phyloP scores from a whole-genome alignment of 148 eudicot species.

The Cornus suecica region DNA sequence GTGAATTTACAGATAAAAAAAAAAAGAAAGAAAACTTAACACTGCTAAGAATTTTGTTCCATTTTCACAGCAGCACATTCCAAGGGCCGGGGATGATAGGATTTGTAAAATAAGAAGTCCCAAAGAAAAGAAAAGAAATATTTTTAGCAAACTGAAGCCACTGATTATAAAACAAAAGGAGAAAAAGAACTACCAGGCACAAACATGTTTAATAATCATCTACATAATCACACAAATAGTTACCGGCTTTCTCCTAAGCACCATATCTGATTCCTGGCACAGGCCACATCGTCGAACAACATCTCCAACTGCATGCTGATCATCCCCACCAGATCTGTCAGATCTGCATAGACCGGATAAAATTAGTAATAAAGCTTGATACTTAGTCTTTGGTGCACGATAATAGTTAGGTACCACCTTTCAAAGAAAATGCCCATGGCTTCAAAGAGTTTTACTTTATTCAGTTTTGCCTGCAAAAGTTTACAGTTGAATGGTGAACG shows the following conservation, averaged over 20 bases:
- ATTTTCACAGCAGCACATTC: neutral
- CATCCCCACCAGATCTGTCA: slow-evolving; percentile 51
- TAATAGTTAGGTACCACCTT: slow-evolving; percentile 39
- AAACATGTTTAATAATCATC: neutral
- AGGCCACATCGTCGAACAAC: slow-evolving; percentile 65
- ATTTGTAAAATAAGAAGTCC: neutral
- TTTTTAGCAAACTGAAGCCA: neutral
- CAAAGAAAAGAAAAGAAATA: neutral
- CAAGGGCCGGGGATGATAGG: neutral
- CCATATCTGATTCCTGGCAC: slow-evolving; percentile 84
- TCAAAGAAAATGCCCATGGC: slow-evolving; percentile 89
- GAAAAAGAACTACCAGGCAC: neutral
- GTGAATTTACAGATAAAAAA: too few relatives aligned
- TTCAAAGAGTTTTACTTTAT: slow-evolving; percentile 81
- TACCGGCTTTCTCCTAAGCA: slow-evolving; percentile 77
- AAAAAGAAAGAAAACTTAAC: too few relatives aligned
- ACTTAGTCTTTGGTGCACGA: slow-evolving; percentile 5
- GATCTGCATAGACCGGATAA: slow-evolving; percentile 39
- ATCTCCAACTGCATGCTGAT: slow-evolving; percentile 53
- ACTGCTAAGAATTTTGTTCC: too few relatives aligned
- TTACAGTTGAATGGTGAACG: neutral
- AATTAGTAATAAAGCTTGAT: neutral
- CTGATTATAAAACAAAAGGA: neutral
- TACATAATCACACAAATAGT: slow-evolving; percentile 7
- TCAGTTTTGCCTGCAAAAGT: slow-evolving; percentile 64